Conservation (phyloP, 1,139 yeast species). For the Nadsonia starkeyi-henricii region DNA sequence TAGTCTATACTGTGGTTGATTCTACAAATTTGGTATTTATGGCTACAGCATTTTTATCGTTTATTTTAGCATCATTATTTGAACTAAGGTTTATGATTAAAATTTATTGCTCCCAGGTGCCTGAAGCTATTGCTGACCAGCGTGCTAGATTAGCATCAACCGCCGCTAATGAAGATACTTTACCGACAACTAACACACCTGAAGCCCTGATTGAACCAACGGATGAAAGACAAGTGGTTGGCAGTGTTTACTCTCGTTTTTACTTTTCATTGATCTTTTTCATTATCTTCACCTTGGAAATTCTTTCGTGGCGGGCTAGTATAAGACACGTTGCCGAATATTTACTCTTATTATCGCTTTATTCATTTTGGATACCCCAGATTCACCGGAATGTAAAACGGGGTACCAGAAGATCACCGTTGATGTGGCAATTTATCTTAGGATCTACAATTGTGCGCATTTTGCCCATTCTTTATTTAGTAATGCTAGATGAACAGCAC, state of each 20-base stretch:
- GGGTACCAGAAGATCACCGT: conserved; percentile 47
- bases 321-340: conserved; percentile 48
- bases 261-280: conserved; percentile 46
- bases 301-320: conserved; percentile 49
- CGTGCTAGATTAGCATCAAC: conserved; percentile 21
- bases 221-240: conserved; percentile 46
- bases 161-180: conserved; percentile 7
- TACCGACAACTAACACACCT: conserved; percentile 7
- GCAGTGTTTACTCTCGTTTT: conserved; percentile 48
- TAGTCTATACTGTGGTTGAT: conserved; percentile 43
- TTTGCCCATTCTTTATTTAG: conserved; percentile 51
- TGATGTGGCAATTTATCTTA: conserved; percentile 55
- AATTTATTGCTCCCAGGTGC: conserved; percentile 57
- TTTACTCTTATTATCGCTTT: conserved; percentile 34
- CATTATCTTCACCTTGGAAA: conserved; percentile 42
- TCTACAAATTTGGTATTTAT: conserved; percentile 53
- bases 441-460: conserved; percentile 53
- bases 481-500: conserved; percentile 22
- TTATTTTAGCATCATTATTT: conserved; percentile 59
- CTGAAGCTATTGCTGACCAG: conserved; percentile 52
- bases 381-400: conserved; percentile 63
- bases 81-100: conserved; percentile 64
- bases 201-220: conserved; percentile 2
- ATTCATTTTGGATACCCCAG: conserved; percentile 88
- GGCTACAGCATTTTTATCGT: conserved; percentile 55